A percentile compares a stretch with the other conserved stretches of the same genome.
These are phyloP conservation scores for Saccharomyces cerevisiae DNA, from an alignment of 805 yeast species.

Conservation along the genomic window DNA sequence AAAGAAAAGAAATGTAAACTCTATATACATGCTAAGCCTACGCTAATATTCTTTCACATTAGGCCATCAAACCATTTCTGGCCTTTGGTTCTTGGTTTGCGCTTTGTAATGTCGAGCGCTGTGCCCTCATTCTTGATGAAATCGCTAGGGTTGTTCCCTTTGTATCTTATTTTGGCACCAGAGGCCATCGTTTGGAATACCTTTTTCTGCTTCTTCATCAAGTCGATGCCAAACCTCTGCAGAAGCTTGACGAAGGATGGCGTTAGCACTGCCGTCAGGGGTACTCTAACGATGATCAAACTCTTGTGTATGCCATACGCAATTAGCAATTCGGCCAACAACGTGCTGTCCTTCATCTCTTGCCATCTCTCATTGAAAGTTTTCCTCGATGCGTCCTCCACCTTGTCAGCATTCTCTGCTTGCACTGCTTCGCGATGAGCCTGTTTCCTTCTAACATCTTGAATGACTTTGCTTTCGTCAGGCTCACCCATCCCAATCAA, in stretches of 20 bases:
- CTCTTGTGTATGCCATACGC: slow-evolving; percentile 94
- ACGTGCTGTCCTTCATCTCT: slow-evolving; percentile 30
- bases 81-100: slow-evolving; percentile 16
- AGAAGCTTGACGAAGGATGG: slow-evolving; percentile 40
- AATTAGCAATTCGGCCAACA: slow-evolving; percentile 76
- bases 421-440: slow-evolving; percentile 17
- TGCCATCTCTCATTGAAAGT: slow-evolving; percentile 20
- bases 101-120: slow-evolving; percentile 39
- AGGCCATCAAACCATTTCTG: slow-evolving; percentile 30
- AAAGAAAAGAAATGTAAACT: background rate
- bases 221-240: slow-evolving; percentile 22
- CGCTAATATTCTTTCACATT: slow-evolving; percentile 12
- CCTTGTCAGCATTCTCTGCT: slow-evolving; percentile 12
- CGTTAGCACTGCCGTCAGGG: slow-evolving; percentile 85
- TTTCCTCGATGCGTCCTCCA: slow-evolving; percentile 6
- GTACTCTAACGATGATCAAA: slow-evolving; percentile 73
- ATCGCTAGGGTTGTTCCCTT: slow-evolving; percentile 26
- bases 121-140: slow-evolving; percentile 37
- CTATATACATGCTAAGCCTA: background rate
- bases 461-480: slow-evolving; percentile 33
- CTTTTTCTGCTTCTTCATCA: slow-evolving; percentile 31
- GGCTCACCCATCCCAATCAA: slow-evolving; percentile 53
- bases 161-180: slow-evolving; percentile 26
- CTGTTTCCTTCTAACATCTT: slow-evolving; percentile 30
- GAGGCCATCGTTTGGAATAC: slow-evolving; percentile 37